Evolutionary conservation across 2,329 filamentous ascomycete species (phyloP).

Genomic region (Scleromitrula shiraiana): DNA sequence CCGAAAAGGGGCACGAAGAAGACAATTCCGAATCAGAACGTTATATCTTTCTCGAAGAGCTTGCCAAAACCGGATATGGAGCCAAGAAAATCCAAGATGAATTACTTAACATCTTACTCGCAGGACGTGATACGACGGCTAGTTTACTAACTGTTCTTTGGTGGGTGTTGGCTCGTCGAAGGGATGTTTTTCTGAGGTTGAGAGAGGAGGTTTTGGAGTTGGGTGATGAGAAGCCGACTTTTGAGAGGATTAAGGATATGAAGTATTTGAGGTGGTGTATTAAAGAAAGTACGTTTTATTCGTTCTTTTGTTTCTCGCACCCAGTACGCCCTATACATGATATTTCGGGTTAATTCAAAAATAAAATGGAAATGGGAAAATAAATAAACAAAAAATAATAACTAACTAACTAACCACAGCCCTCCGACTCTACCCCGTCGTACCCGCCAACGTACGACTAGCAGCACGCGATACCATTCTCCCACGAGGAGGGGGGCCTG

Average conservation of each 20-base stretch:
- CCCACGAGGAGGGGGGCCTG: conserved; percentile 30
- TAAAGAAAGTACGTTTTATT: conserved; percentile 30
- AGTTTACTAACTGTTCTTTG: conserved; percentile 26
- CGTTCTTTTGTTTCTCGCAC: too few species aligned
- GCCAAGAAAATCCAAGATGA: conserved; percentile 18
- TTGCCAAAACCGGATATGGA: conserved; percentile 26
- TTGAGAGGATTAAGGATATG: conserved; percentile 15
- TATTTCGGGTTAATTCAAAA: conserved; percentile 11
- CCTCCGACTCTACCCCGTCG: conserved; percentile 42
- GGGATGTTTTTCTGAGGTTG: conserved; percentile 29
- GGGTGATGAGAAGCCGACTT: conserved; percentile 10
- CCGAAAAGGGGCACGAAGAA: too few species aligned
- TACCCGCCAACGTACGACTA: conserved; percentile 43
- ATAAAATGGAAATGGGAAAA: conserved; percentile 3
- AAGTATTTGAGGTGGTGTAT: conserved; percentile 20
- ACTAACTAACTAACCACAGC: conserved; percentile 28
- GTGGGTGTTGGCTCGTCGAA: conserved; percentile 10
- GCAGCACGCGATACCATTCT: conserved; percentile 36
- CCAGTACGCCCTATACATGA: too few species aligned
- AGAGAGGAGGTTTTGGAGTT: conserved; percentile 27
- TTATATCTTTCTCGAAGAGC: conserved; percentile 26
- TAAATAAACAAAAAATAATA: conserved; percentile 8
- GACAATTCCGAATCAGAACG: conserved; percentile 13
- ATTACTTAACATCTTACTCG: conserved; percentile 15
- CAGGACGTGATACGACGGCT: conserved; percentile 16